phyloP scores from a whole-genome alignment of 179 eudicot species.

The Beta corolliflora region DNA sequence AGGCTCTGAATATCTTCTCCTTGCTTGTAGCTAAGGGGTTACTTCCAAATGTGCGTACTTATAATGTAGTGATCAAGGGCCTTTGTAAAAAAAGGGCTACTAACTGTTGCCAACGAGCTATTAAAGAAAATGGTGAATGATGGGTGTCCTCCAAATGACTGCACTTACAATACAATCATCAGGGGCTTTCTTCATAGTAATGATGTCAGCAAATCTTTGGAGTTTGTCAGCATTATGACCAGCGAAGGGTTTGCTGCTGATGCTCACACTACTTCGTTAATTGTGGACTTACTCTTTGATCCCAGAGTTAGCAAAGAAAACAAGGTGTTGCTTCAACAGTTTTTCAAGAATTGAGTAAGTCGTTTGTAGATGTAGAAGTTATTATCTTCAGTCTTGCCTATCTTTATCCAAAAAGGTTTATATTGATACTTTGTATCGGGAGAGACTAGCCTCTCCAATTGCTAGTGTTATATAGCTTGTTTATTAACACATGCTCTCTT shows the following conservation, averaged over 20 bases:
- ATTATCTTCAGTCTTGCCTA: no score
- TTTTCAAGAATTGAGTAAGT: background rate
- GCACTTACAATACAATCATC: background rate
- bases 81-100: background rate
- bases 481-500: no score
- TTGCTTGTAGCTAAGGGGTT: background rate
- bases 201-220: background rate
- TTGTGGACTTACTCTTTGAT: background rate
- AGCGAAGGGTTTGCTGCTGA: background rate
- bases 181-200: background rate
- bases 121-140: conserved; percentile 4
- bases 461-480: no score
- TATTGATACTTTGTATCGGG: no score
- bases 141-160: conserved; percentile 6
- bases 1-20: background rate
- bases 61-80: background rate
- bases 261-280: background rate
- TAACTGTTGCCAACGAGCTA: background rate
- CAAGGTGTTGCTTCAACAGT: background rate
- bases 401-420: no score
- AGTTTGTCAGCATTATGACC: background rate
- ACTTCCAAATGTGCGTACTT: background rate
- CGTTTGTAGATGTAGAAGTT: no score
- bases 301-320: background rate
- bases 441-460: no score